Conservation (phyloP, 1,139 yeast species). For the Magnusiomyces fungicola region DNA sequence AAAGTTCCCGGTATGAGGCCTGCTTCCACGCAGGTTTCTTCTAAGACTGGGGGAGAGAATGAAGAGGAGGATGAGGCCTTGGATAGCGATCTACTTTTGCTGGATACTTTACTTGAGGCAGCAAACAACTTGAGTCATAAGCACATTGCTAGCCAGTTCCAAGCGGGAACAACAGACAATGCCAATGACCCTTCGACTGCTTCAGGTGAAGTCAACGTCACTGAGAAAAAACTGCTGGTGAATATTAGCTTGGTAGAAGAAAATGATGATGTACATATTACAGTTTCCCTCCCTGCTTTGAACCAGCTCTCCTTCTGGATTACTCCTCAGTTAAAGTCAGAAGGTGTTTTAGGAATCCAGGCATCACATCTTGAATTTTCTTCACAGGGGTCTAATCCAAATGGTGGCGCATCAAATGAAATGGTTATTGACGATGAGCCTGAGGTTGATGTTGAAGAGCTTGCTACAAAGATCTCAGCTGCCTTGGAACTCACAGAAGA, state of each 20-base stretch:
- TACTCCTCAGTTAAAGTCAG: background rate
- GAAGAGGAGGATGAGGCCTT: slow-evolving; percentile 14
- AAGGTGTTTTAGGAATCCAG: slow-evolving; percentile 5
- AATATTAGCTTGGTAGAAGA: slow-evolving; percentile 12
- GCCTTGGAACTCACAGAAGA: slow-evolving; percentile 15
- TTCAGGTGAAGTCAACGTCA: background rate
- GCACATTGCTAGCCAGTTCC: too few relatives aligned
- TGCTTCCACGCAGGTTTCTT: background rate
- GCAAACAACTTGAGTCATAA: slow-evolving; percentile 54
- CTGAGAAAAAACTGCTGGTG: background rate
- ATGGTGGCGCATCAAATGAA: background rate
- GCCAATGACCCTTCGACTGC: too few relatives aligned
- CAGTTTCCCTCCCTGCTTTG: slow-evolving; percentile 9
- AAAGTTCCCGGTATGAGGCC: background rate
- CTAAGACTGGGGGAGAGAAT: slow-evolving; percentile 2
- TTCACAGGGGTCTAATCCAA: background rate
- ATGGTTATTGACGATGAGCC: background rate
- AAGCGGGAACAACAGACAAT: too few relatives aligned
- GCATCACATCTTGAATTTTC: slow-evolving; percentile 1
- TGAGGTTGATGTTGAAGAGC: background rate
- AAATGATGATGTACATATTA: slow-evolving; percentile 5
- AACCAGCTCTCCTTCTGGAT: slow-evolving; percentile 9
- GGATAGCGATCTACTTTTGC: slow-evolving; percentile 14
- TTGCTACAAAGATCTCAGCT: slow-evolving; percentile 7
- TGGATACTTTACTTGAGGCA: slow-evolving; percentile 52